phyloP scores from a whole-genome alignment of 2,329 filamentous ascomycete species.

The Tolypocladium guangdongense region DNA sequence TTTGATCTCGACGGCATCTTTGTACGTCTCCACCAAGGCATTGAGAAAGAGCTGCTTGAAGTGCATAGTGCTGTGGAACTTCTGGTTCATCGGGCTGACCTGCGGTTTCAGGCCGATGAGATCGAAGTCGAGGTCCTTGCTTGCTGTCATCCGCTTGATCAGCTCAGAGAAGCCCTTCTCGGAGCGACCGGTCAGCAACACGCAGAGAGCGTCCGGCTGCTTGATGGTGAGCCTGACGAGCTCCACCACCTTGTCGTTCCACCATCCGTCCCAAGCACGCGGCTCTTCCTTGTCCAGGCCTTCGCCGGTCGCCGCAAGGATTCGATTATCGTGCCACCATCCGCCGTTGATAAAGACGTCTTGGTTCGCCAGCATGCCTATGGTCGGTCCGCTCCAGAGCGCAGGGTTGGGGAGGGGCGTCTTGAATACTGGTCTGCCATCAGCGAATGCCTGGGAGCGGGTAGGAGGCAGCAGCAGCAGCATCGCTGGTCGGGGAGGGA shows the following conservation, averaged over 20 bases:
- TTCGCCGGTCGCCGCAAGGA: conserved; percentile 76
- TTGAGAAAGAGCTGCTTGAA: conserved; percentile 86
- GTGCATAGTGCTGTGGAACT: conserved; percentile 71
- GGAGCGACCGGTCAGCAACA: conserved; percentile 78
- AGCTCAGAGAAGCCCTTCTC: conserved; percentile 69
- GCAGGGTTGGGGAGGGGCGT: conserved; percentile 83
- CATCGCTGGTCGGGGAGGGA: not conserved
- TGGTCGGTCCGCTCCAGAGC: conserved; percentile 70
- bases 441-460: not conserved
- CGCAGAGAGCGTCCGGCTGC: conserved; percentile 73
- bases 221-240: conserved; percentile 71
- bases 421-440: conserved; percentile 61
- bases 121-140: conserved; percentile 76
- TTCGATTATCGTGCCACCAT: conserved; percentile 92
- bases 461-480: not conserved
- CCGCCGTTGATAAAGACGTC: conserved; percentile 74
- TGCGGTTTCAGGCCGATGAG: conserved; percentile 80
- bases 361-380: conserved; percentile 65
- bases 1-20: conserved; percentile 68
- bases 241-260: conserved; percentile 84
- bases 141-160: conserved; percentile 67
- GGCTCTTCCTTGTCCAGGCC: conserved; percentile 73
- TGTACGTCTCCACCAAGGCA: conserved; percentile 77
- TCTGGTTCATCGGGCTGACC: conserved; percentile 68
- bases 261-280: conserved; percentile 83